Evolutionary conservation across 2,329 filamentous ascomycete genomes (phyloP).

Genomic region (Botrytis sinoallii): DNA sequence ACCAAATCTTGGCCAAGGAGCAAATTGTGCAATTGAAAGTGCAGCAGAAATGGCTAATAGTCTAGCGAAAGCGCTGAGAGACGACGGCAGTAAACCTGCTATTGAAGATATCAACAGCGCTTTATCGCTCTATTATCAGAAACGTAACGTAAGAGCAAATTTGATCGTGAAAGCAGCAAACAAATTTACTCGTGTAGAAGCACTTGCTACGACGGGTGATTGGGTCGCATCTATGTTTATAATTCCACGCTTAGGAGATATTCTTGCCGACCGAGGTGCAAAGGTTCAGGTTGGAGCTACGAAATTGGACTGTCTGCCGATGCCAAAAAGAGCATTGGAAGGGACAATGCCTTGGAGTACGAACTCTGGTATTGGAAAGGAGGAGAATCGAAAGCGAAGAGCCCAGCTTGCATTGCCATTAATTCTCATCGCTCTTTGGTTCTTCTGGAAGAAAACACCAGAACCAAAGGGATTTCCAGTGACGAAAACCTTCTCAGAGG

Average conservation of each 20-base stretch:
- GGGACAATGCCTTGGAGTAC: conserved; percentile 34
- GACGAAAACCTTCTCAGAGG: neutral
- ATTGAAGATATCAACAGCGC: neutral
- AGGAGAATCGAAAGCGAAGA: conserved; percentile 7
- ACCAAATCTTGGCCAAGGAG: conserved; percentile 39
- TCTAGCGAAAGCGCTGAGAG: conserved; percentile 23
- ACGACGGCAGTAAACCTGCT: neutral
- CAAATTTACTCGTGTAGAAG: conserved; percentile 29
- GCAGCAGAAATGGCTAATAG: conserved; percentile 39
- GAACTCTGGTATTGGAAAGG: conserved; percentile 14
- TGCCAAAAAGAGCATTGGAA: conserved; percentile 27
- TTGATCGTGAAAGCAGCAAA: conserved; percentile 27
- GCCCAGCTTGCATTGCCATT: conserved; percentile 8
- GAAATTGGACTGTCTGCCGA: conserved; percentile 35
- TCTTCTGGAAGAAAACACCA: neutral
- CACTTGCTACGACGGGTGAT: conserved; percentile 22
- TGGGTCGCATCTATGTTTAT: conserved; percentile 26
- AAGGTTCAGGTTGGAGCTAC: conserved; percentile 30
- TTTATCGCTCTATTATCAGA: conserved; percentile 24
- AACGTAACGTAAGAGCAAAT: conserved; percentile 26
- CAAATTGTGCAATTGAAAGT: conserved; percentile 43
- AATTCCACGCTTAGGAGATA: conserved; percentile 27
- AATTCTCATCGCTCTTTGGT: neutral
- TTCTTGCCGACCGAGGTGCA: conserved; percentile 25
- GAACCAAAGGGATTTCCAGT: neutral